These are phyloP conservation scores for Berberis thunbergii DNA, from an alignment of 164 flowering plant genomes.

Conservation along the genomic window DNA sequence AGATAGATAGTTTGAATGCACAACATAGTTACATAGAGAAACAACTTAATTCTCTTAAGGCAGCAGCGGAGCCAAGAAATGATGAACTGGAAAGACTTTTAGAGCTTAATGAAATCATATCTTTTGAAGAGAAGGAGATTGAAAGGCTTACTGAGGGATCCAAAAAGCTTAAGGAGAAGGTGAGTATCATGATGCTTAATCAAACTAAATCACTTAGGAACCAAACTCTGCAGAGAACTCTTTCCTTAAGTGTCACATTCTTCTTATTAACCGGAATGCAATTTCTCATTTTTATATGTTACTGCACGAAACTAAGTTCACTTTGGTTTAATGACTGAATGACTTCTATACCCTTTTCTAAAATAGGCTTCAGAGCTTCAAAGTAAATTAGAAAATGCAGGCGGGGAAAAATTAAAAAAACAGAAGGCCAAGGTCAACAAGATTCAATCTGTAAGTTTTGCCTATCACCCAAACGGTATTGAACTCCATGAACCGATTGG, in stretches of 20 bases:
- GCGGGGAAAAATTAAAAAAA: conserved; percentile 70
- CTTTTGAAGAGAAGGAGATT: conserved; percentile 69
- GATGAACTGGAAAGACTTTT: conserved; percentile 59
- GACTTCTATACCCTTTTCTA: background rate
- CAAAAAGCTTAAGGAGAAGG: conserved; percentile 76
- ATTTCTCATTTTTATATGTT: background rate
- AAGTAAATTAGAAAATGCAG: conserved; percentile 84
- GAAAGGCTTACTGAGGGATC: conserved; percentile 53
- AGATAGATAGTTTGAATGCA: conserved; percentile 72
- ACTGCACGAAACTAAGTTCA: background rate
- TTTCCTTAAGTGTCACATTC: too few species aligned
- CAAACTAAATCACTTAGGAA: background rate
- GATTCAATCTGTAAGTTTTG: conserved; percentile 77
- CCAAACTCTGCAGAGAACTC: background rate
- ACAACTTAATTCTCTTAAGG: conserved; percentile 68
- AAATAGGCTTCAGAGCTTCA: conserved; percentile 77
- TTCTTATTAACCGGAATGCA: background rate
- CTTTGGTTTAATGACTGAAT: background rate
- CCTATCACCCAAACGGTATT: background rate
- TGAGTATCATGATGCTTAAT: conserved; percentile 10
- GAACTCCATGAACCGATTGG: background rate
- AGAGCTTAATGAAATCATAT: conserved; percentile 48
- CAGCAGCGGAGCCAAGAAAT: conserved; percentile 60
- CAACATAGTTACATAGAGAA: conserved; percentile 60
- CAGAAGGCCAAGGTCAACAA: conserved; percentile 69